A percentile compares a stretch with the other conserved stretches of the same genome.
phyloP scores from a whole-genome alignment of 441 rosid genomes.

The Cnidoscolus chayamansa region DNA sequence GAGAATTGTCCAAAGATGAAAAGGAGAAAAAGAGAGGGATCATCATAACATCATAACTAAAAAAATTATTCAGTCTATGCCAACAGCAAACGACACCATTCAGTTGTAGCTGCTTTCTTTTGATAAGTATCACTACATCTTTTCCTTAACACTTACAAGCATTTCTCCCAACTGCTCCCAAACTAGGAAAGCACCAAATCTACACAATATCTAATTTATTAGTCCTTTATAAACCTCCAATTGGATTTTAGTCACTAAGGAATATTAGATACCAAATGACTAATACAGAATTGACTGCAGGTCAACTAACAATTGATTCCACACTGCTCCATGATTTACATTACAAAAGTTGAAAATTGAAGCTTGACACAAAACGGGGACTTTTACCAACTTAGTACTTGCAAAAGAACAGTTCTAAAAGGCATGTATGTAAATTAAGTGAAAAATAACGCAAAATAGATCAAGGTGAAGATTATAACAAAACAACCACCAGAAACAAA shows the following conservation, averaged over 20 bases:
- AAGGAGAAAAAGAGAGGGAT: background rate
- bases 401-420: background rate
- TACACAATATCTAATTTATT: background rate
- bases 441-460: background rate
- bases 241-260: background rate
- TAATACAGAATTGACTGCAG: background rate
- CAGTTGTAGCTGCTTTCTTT: background rate
- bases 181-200: background rate
- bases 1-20: background rate
- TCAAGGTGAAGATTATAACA: background rate
- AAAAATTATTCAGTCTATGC: background rate
- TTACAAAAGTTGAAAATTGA: background rate
- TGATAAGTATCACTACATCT: background rate
- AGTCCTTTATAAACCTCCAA: background rate
- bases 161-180: background rate
- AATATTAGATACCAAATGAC: background rate
- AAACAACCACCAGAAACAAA: background rate
- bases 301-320: background rate
- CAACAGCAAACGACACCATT: background rate
- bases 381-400: background rate
- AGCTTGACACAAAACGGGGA: background rate
- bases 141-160: background rate
- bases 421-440: background rate
- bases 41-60: background rate
- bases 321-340: background rate